Evolutionary conservation across 2,329 filamentous ascomycete genomes (phyloP), one percentile per base, ranked within the genome.

Genomic region (Neopestalotiopsis rosae): DNA sequence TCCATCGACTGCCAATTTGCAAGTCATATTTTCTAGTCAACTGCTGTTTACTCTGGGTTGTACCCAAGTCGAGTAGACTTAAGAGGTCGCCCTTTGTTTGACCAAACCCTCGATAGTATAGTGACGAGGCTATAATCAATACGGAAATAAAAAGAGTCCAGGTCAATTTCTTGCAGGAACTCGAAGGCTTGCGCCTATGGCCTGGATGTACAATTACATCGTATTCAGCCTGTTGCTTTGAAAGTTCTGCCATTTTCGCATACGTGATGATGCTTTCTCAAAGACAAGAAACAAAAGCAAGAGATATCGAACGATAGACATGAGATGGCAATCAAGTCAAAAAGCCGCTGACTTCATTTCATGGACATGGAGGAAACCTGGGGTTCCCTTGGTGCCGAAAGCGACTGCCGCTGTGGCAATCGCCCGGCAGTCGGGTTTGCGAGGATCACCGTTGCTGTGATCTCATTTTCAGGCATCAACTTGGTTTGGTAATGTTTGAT

Each of bases 1-100:
- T 67, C 67, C 67, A 69, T 28, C 67, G 38, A 20, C 61, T 57
- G 4, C 67, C 64, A 14, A 69, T 32, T n/a, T 61, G 52, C 17
- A 68, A 5, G 24, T 65, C 57, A 61, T 68, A 68, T n/a, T 28
- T 42, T 38, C 67, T 38, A 14, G 32, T 1, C 17, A 56, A 24
- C 32, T 52, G n/a, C 17, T 49, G 17, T 6, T 32, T 24, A 5
- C 28, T 59, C 24, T 59, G 10, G 7, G 57, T 52, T n/a, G 9
- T 20, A 10, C n/a, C 45, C 45, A 52, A 6, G 9, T 52, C 20
- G 5, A 24, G n/a, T 20, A 52, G 45, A 4, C 17, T 20, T n/a
- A 52, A 10, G 17, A 24, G 45, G 9, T 52, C 45, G 9, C 45
- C 45, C 45, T 52, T 52, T 10, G 45, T 52, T 20, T 20, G 45